A percentile compares a stretch with the other conserved stretches of the same genome.
These are phyloP conservation scores for Colletotrichum simmondsii DNA, from an alignment of 2,329 filamentous ascomycete species.

Conservation along the genomic window DNA sequence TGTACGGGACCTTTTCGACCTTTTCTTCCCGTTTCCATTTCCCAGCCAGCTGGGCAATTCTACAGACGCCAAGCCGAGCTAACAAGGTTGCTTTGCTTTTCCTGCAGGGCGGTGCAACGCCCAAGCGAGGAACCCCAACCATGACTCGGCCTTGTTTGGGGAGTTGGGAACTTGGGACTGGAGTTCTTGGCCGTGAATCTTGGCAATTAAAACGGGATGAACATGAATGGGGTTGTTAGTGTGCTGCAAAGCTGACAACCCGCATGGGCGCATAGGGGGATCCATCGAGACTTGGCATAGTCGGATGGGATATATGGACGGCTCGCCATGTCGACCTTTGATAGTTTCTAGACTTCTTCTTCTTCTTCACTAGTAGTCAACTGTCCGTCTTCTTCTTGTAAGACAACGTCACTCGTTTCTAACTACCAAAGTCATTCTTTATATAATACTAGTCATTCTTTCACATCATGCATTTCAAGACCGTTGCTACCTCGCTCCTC, in stretches of 20 bases:
- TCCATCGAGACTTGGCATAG: conserved; percentile 10
- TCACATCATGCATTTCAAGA: conserved; percentile 31
- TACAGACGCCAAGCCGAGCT: conserved; percentile 15
- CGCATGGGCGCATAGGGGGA: neutral
- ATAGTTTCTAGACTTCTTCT: neutral
- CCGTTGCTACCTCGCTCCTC: conserved; percentile 27
- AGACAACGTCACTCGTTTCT: conserved; percentile 29
- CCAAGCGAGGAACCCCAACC: neutral
- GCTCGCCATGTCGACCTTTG: neutral
- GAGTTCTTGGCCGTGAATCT: conserved; percentile 9
- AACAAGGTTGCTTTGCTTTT: conserved; percentile 17
- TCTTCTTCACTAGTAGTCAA: neutral
- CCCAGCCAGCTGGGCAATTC: conserved; percentile 6
- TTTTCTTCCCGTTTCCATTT: conserved; percentile 13
- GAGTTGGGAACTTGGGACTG: neutral
- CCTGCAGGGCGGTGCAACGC: neutral
- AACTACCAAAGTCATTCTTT: conserved; percentile 23
- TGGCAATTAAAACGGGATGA: conserved; percentile 29
- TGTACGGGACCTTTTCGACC: conserved; percentile 3
- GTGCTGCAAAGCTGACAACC: neutral
- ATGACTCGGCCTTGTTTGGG: conserved; percentile 24
- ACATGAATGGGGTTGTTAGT: conserved; percentile 11
- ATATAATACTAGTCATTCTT: conserved; percentile 4
- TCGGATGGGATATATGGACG: conserved; percentile 27
- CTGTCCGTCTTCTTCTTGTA: neutral